Evolutionary conservation across 1,139 yeast genomes (phyloP), one percentile per base, ranked within the genome.

Genomic region (Kodamaea plutei): DNA sequence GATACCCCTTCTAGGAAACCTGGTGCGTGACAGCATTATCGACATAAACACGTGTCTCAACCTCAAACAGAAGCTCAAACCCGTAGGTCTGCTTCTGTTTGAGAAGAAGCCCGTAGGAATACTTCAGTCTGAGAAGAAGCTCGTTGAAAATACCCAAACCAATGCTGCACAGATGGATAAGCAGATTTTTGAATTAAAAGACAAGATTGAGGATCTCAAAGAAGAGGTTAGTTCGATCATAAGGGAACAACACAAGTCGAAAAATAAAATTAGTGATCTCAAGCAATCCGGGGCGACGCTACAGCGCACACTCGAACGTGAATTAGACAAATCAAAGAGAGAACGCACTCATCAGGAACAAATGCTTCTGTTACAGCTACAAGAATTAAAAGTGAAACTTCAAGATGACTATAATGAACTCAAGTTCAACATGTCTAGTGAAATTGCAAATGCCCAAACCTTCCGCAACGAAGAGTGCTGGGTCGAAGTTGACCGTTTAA

Each of bases 381-480:
- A 37, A 14, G 45, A 44, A 15, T 33, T 42, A 8, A 26, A 29
- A 14, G 29, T 43, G 11, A 47, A 54, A 22, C 44, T 59, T 11
- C 43, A 47, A 9, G 45, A 47, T 15, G 58, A 62, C 29, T 56
- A 47, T 37, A 56, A 57, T 16, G 64, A 62, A 24, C 38, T 60
- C 20, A 55, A 54, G 28, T 58, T 53, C 36, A 58, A 61, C 31
- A 43, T 66, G 33, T 45, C 51, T 20, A 46, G 56, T 27, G 66
- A 65, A 35, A 38, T 64, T 7, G 44, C 50, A 15, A 38, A 40
- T 1, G 65, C 63, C 2, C 40, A 42, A 28, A 36, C 40, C 2
- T 61, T 47, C 37, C 52, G 54, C 23, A 64, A 61, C 31, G 47
- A 48, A 11, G 52, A 47, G 2, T 26, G 50, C 6, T 25, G 45